Evolutionary conservation across 75 land plant genomes (phyloP), one percentile per base, ranked within the genome.

Genomic region (Cunninghamia lanceolata): DNA sequence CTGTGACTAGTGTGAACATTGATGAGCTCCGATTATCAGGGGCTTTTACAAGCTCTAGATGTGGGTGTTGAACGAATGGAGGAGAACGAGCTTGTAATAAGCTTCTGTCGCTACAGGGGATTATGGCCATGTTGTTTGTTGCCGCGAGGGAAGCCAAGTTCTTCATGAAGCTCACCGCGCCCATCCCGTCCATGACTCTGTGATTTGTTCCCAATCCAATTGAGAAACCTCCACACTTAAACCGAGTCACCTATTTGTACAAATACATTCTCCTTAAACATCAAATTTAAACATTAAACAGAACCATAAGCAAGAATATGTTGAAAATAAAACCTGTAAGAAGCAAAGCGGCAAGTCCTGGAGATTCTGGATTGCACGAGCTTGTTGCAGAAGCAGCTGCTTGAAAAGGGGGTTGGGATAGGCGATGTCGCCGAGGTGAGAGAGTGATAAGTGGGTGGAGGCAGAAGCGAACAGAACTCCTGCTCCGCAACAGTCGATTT

Each of bases 201-300:
- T 91, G 92, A 54, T 82, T 89, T 75, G 83, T 86, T 17, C 84
- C 85, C 53, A 91, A 68, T 6, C 91, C 92, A 30, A 91, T 40
- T 17, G 88, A 78, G 47, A 87, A 87, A 3, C 88, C 92, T 11
- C 92, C 92, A 79, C 92, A 91, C 30, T 82, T 82, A 79, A 91
- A 85, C 30, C 84, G 83, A 21, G 92, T 91, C 70, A 91, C 89
- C 92, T 91, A 45, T 15, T 53, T 53, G 19, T 53, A 15, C 56
- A 15, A 17, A 52, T n/a, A n/a, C n/a, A n/a, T n/a, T n/a, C n/a
- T n/a, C n/a, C n/a, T n/a, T n/a, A n/a, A n/a, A n/a, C n/a, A n/a
- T n/a, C n/a, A n/a, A n/a, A n/a, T n/a, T 13, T 3, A 53, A 15
- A 53, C 3, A 3, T 53, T 0, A 9, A 9, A 53, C 1, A 11